Evolutionary conservation across 2,329 filamentous ascomycete genomes (phyloP).

Genomic region (Penicillium sp.): DNA sequence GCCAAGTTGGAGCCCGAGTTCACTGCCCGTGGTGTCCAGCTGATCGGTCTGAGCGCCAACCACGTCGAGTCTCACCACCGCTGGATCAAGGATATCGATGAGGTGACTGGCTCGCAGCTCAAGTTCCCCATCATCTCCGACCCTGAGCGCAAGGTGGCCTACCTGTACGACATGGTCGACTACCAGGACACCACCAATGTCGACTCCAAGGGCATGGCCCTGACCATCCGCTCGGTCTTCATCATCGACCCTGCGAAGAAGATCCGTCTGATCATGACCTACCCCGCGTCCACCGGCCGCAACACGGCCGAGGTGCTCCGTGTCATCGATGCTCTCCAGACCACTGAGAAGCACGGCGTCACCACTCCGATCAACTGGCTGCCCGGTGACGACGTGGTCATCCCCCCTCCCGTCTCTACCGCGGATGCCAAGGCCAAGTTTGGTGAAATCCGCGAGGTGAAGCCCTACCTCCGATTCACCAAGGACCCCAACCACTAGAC

Average conservation of each 20-base stretch:
- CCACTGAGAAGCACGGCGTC: conserved; percentile 79
- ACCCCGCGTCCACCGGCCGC: conserved; percentile 83
- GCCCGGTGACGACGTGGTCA: conserved; percentile 84
- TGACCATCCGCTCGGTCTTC: conserved; percentile 93
- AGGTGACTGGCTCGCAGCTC: conserved; percentile 65
- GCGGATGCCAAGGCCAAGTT: conserved; percentile 85
- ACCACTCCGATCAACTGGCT: conserved; percentile 90
- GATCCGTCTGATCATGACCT: conserved; percentile 86
- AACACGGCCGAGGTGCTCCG: conserved; percentile 75
- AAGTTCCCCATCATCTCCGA: conserved; percentile 77
- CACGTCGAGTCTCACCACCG: conserved; percentile 73
- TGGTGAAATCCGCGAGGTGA: conserved; percentile 61
- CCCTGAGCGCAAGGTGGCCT: conserved; percentile 70
- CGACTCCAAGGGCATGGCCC: conserved; percentile 65
- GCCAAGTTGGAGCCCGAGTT: conserved; percentile 89
- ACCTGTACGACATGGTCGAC: conserved; percentile 76
- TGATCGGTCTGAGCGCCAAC: conserved; percentile 84
- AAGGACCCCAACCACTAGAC: conserved; percentile 32
- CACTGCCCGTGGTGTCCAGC: conserved; percentile 77
- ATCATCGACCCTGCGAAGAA: conserved; percentile 91
- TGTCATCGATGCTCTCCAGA: conserved; percentile 72
- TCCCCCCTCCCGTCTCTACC: conserved; percentile 74
- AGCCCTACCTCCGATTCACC: conserved; percentile 45
- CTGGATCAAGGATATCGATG: conserved; percentile 87
- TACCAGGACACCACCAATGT: conserved; percentile 77